phyloP scores from a whole-genome alignment of 2,329 filamentous ascomycete genomes.

The Curvularia spicifera region DNA sequence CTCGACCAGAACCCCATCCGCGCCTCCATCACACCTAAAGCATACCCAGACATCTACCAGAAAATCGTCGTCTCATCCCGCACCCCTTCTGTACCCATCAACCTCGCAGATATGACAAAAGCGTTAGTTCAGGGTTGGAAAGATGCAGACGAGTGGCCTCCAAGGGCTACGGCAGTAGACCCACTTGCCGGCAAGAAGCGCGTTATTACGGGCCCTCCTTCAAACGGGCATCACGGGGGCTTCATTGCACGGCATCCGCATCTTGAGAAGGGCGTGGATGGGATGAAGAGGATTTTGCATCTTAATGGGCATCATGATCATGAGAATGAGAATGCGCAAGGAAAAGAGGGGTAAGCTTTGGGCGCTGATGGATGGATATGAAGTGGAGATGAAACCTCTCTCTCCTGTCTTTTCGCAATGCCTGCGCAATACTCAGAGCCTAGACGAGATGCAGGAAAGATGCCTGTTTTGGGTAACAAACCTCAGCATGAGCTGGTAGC shows the following conservation, averaged over 20 bases:
- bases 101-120: slow-evolving; percentile 78
- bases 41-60: slow-evolving; percentile 84
- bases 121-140: slow-evolving; percentile 92
- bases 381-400: too few species aligned
- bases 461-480: background rate
- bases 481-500: background rate
- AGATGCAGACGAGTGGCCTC: slow-evolving; percentile 90
- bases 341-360: slow-evolving; percentile 21
- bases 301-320: slow-evolving; percentile 33
- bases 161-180: slow-evolving; percentile 61
- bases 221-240: slow-evolving; percentile 28
- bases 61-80: slow-evolving; percentile 83
- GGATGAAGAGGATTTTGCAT: slow-evolving; percentile 54
- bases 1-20: slow-evolving; percentile 78
- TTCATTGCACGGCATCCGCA: slow-evolving; percentile 50
- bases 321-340: slow-evolving; percentile 12
- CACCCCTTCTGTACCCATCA: slow-evolving; percentile 86
- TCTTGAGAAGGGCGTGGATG: slow-evolving; percentile 54
- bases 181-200: slow-evolving; percentile 52
- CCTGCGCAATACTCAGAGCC: too few species aligned
- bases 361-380: background rate
- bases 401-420: background rate
- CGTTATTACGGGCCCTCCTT: slow-evolving; percentile 20
- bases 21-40: slow-evolving; percentile 72
- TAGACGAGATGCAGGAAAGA: background rate